These are phyloP conservation scores for Entamoeba histolytica DNA, from an alignment of 208 protist genomes.

Conservation along the genomic window DNA sequence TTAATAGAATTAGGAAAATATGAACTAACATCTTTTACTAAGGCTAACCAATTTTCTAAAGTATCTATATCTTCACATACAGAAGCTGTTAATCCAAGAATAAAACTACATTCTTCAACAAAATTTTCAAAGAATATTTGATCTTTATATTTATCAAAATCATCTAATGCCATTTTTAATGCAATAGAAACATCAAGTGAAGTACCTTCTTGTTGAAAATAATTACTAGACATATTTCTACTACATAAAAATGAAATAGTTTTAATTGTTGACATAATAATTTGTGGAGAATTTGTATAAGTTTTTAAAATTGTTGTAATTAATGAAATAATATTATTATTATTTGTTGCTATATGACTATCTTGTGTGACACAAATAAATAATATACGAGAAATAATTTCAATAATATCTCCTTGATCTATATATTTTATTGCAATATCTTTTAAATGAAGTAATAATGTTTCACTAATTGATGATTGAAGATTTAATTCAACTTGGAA, in stretches of 20 bases:
- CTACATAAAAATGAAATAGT: neutral
- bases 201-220: neutral
- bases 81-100: neutral
- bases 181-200: neutral
- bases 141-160: neutral
- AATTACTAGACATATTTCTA: neutral
- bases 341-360: too few species aligned
- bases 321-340: neutral
- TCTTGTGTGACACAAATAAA: too few species aligned
- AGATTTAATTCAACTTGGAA: neutral
- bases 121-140: neutral
- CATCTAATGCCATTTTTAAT: neutral
- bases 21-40: neutral
- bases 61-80: neutral
- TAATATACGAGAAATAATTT: neutral
- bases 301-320: neutral
- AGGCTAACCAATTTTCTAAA: neutral
- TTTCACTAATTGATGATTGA: neutral
- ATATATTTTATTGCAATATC: neutral
- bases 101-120: neutral
- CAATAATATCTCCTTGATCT: neutral
- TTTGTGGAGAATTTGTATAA: neutral
- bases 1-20: neutral
- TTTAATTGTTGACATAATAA: neutral
- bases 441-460: neutral